Evolutionary conservation across 2,329 filamentous ascomycete species (phyloP), one percentile per base, ranked within the genome.

Genomic region (Ascochyta pisi): DNA sequence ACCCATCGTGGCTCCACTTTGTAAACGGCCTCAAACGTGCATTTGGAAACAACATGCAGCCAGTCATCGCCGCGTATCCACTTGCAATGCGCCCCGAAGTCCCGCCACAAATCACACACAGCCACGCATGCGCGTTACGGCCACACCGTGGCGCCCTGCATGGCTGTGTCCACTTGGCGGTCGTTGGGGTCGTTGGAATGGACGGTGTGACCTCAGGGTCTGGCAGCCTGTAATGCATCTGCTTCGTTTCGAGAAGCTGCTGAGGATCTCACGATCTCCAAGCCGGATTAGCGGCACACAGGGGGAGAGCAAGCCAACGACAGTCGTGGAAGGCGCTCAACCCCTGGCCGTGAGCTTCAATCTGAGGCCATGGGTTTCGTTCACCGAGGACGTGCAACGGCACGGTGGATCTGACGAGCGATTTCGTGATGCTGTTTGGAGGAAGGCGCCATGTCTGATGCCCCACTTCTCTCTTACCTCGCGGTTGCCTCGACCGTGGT

Each of bases 71-170:
- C 16, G 26, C 48, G 43, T 46, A 43, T 35, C 54, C 54, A 57
- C 54, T 39, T 43, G 43, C 27, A 31, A 19, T 44, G 48, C 37
- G 53, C 48, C 43, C 48, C 48, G 54, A 56, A 22, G 44, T 48
- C 39, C 49, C 49, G 54, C 54, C 54, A 57, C 54, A 57, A 57
- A 57, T 57, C 54, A 57, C 34, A 57, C 54, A 34, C 54, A 57
- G 54, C 54, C 54, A 57, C 54, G 54, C 54, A 57, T 57, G 49
- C 44, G 35, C 39, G 34, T 22, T 48, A 24, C 33, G 48, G 43
- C 44, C 44, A 52, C 54, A 47, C n/a, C 35, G 54, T 57, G 54
- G 54, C 54, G 54, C 54, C 54, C 49, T 57, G 54, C 54, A 57
- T 57, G 43, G 54, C 44, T 53, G 49, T 53, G 54, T 44, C 54